Conservation (phyloP, 164 flowering plant species). For the Berberis vulgaris region DNA sequence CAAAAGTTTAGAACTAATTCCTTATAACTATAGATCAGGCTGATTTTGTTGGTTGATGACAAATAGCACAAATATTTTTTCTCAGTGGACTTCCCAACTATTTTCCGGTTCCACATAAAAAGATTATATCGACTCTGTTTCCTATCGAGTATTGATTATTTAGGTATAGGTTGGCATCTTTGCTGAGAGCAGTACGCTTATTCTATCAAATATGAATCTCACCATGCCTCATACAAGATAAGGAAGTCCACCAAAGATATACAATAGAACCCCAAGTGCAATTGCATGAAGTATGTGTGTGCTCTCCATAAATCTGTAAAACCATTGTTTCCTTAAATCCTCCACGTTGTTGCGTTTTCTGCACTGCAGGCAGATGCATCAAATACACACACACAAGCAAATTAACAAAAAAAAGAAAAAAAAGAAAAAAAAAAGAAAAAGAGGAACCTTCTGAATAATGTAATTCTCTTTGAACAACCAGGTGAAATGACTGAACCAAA, state of each 20-base stretch:
- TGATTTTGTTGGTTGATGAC: too few relatives aligned
- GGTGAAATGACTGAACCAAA: conserved; percentile 81
- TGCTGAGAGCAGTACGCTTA: too few relatives aligned
- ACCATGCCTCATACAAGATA: conserved; percentile 91
- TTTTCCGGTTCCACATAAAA: too few relatives aligned
- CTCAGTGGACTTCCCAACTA: too few relatives aligned
- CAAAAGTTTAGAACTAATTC: too few relatives aligned
- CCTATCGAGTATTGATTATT: too few relatives aligned
- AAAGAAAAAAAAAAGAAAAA: conserved; percentile 1
- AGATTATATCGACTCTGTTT: too few relatives aligned
- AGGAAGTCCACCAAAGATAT: conserved; percentile 68
- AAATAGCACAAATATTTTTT: too few relatives aligned
- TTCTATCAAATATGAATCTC: not conserved
- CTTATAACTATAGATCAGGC: too few relatives aligned
- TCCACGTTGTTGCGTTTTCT: conserved; percentile 55
- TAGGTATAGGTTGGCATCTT: too few relatives aligned
- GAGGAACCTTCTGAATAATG: conserved; percentile 35
- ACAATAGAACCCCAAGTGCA: conserved; percentile 47
- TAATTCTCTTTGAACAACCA: conserved; percentile 60
- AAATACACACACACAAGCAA: not conserved
- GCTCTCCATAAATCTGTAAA: conserved; percentile 45
- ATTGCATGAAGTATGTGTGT: conserved; percentile 59
- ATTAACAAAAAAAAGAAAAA: not conserved
- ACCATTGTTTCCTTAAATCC: conserved; percentile 65
- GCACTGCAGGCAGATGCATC: conserved; percentile 32